Percentiles rank a stretch among this genome's conserved stretches.
Conservation (phyloP, 805 yeast species). For the Diddensiella transvaalensis region DNA sequence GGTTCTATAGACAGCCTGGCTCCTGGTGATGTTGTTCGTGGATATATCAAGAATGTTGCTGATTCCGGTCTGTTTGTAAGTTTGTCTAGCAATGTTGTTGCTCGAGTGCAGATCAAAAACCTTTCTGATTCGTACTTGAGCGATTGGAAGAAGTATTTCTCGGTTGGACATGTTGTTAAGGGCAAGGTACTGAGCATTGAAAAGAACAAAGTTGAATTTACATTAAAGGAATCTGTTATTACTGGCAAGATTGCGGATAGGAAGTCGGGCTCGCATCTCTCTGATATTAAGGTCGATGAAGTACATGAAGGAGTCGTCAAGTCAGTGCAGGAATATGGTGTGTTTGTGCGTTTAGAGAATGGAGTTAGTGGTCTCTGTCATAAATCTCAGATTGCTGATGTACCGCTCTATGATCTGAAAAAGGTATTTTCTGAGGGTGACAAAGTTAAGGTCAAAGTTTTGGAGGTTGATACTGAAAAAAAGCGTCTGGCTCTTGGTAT, state of each 20-base stretch:
- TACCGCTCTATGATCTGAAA: constrained; percentile 50
- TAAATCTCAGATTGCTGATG: constrained; percentile 70
- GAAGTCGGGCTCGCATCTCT: constrained; percentile 29
- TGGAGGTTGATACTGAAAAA: constrained; percentile 59
- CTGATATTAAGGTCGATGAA: constrained; percentile 67
- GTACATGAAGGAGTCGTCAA: constrained; percentile 74
- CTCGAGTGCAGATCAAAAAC: constrained; percentile 76
- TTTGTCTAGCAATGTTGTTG: constrained; percentile 66
- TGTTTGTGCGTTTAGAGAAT: constrained; percentile 72
- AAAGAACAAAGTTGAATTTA: constrained; percentile 65
- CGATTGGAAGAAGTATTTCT: constrained; percentile 82
- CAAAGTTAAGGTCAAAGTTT: constrained; percentile 77
- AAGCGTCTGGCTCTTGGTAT: constrained; percentile 82
- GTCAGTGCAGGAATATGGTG: constrained; percentile 83
- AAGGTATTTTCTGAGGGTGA: constrained; percentile 85
- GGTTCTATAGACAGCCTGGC: constrained; percentile 47
- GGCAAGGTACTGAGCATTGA: constrained; percentile 61
- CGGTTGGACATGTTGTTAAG: constrained; percentile 63
- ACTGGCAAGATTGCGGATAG: constrained; percentile 50
- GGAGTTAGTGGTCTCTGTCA: constrained; percentile 86
- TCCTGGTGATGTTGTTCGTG: constrained; percentile 68
- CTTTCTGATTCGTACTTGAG: constrained; percentile 75
- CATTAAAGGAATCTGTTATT: constrained; percentile 77
- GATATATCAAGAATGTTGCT: constrained; percentile 72
- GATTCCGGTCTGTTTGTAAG: constrained; percentile 74